These are phyloP conservation scores for Catunica adiposa DNA, from an alignment of 2,329 filamentous ascomycete species.

Conservation along the genomic window DNA sequence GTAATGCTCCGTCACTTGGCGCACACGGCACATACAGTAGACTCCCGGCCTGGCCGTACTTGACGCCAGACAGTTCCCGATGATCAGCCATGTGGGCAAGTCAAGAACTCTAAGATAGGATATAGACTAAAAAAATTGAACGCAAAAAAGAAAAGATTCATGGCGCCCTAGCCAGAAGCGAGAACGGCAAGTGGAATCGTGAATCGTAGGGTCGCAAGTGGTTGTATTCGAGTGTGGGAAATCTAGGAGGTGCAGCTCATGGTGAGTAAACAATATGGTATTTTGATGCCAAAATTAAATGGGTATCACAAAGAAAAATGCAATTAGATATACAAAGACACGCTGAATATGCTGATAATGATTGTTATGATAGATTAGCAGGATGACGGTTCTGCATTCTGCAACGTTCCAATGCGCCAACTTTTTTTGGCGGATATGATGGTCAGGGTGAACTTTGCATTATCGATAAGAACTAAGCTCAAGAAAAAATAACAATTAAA, in stretches of 20 bases:
- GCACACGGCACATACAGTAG: constrained; percentile 10
- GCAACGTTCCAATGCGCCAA: background rate
- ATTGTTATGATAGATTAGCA: background rate
- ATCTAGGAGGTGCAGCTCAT: background rate
- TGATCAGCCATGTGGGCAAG: constrained; percentile 11
- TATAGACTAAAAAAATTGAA: constrained; percentile 2
- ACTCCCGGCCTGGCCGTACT: constrained; percentile 11
- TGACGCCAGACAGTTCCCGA: constrained; percentile 9
- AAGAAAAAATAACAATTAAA: background rate
- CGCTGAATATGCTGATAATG: background rate
- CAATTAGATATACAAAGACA: background rate
- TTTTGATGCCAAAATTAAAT: background rate
- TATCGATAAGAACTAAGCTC: constrained; percentile 8
- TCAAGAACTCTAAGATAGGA: background rate
- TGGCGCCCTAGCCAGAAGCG: constrained; percentile 8
- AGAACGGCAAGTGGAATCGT: no score
- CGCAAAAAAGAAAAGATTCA: constrained; percentile 6
- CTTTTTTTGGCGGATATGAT: background rate
- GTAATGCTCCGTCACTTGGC: background rate
- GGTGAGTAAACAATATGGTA: background rate
- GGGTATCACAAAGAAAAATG: background rate
- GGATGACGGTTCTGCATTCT: background rate
- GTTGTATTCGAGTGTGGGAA: no score
- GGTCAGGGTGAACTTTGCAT: background rate
- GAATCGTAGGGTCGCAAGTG: no score